phyloP scores from a whole-genome alignment of 1,284 basidiomycete genomes.

The Trichosporon ovoides region DNA sequence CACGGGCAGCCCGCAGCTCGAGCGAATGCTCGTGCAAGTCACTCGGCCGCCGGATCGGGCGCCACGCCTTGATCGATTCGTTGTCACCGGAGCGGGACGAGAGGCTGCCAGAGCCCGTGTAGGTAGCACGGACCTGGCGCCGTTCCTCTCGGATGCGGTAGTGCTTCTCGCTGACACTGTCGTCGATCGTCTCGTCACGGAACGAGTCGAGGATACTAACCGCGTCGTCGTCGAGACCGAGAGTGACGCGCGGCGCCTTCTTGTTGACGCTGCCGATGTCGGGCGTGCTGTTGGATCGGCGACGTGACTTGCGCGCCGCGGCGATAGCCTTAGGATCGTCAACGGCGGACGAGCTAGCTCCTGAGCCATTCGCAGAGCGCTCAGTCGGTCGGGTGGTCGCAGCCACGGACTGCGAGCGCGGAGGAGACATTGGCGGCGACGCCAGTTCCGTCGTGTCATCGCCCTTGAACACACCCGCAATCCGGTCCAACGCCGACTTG shows the following conservation, averaged over 20 bases:
- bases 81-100: slow-evolving; percentile 66
- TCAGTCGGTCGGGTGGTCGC: background rate
- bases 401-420: background rate
- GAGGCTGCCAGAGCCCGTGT: slow-evolving; percentile 59
- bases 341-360: slow-evolving; percentile 14
- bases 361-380: background rate
- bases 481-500: slow-evolving; percentile 37
- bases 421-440: background rate
- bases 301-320: slow-evolving; percentile 26
- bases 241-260: slow-evolving; percentile 32
- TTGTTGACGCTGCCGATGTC: slow-evolving; percentile 29
- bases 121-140: slow-evolving; percentile 69
- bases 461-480: slow-evolving; percentile 12
- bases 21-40: slow-evolving; percentile 95
- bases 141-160: slow-evolving; percentile 63
- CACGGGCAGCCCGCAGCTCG: slow-evolving; percentile 73
- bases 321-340: slow-evolving; percentile 4
- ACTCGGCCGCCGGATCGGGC: slow-evolving; percentile 75
- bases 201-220: slow-evolving; percentile 41
- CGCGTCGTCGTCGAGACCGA: slow-evolving; percentile 40
- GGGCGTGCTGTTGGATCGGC: slow-evolving; percentile 42
- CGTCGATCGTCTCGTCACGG: slow-evolving; percentile 36
- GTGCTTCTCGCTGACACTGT: slow-evolving; percentile 48
- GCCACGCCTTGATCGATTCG: slow-evolving; percentile 70
- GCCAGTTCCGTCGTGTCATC: background rate